A percentile compares a stretch with the other conserved stretches of the same genome.
phyloP scores from a whole-genome alignment of 805 yeast genomes.

The Komagataella ulmi region DNA sequence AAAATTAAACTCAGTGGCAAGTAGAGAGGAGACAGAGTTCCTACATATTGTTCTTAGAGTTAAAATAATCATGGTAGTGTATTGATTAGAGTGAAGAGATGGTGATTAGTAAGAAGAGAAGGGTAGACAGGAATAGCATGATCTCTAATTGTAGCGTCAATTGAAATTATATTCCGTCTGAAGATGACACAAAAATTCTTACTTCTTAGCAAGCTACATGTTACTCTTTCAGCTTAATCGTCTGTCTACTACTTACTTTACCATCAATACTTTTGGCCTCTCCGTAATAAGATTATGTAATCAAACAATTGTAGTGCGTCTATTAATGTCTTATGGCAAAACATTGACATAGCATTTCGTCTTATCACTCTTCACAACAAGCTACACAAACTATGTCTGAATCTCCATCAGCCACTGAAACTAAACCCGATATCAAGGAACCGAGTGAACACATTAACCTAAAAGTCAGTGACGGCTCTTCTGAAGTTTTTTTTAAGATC shows the following conservation, averaged over 20 bases:
- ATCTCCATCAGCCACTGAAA: constrained; percentile 14
- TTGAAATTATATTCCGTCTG: too few species aligned
- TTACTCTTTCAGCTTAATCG: background rate
- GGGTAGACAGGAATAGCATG: background rate
- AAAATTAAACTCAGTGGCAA: background rate
- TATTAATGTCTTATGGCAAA: background rate
- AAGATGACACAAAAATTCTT: background rate
- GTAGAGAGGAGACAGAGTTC: background rate
- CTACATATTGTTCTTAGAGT: background rate
- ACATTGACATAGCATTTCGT: background rate
- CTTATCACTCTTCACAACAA: background rate
- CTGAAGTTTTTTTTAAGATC: constrained; percentile 93
- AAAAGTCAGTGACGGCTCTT: constrained; percentile 86
- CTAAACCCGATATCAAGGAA: constrained; percentile 36
- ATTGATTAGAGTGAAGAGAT: background rate
- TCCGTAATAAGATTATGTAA: background rate
- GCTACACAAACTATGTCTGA: constrained; percentile 14
- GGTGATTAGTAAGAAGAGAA: background rate
- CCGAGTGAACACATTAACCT: constrained; percentile 68
- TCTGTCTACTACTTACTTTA: background rate
- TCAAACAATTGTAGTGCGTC: background rate
- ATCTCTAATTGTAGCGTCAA: background rate
- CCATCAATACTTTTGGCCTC: background rate
- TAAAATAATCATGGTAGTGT: background rate
- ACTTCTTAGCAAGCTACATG: background rate